Conservation (phyloP, 164 flowering plant genomes). For the Vitis rupestris region DNA sequence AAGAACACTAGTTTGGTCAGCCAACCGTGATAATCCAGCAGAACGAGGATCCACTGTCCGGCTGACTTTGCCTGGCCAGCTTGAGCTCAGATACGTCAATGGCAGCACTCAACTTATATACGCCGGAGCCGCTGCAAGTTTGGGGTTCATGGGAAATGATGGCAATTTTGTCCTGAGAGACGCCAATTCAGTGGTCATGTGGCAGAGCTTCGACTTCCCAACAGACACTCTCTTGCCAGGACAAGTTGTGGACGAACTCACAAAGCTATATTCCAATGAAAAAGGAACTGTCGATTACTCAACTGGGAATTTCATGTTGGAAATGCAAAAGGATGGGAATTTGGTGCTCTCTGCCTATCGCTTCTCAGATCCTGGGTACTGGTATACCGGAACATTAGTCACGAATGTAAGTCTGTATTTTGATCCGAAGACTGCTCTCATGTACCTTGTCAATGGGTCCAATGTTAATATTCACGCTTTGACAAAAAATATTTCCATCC, state of each 20-base stretch:
- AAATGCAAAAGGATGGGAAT: conserved; percentile 27
- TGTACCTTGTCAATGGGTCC: conserved; percentile 15
- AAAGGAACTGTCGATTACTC: conserved; percentile 12
- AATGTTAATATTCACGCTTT: background rate
- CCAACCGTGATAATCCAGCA: conserved; percentile 13
- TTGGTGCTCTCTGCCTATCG: conserved; percentile 19
- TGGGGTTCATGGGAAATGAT: conserved; percentile 24
- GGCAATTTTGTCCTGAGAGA: conserved; percentile 30
- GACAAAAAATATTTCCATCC: conserved; percentile 3
- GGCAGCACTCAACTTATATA: background rate
- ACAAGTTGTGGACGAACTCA: conserved; percentile 2
- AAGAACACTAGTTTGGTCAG: conserved; percentile 15
- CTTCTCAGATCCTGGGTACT: conserved; percentile 21
- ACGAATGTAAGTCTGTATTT: conserved; percentile 5
- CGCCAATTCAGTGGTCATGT: conserved; percentile 1
- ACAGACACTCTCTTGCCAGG: conserved; percentile 29
- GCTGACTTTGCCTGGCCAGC: conserved; percentile 14
- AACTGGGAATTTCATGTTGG: conserved; percentile 24
- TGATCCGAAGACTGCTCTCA: background rate
- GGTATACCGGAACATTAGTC: background rate
- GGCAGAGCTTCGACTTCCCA: conserved; percentile 31
- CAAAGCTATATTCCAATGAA: conserved; percentile 12
- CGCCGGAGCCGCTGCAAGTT: background rate
- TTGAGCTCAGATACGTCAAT: conserved; percentile 12
- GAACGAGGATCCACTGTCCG: conserved; percentile 9